These are phyloP conservation scores for Cronartium quercuum DNA, from an alignment of 1,284 basidiomycete genomes.

Conservation along the genomic window DNA sequence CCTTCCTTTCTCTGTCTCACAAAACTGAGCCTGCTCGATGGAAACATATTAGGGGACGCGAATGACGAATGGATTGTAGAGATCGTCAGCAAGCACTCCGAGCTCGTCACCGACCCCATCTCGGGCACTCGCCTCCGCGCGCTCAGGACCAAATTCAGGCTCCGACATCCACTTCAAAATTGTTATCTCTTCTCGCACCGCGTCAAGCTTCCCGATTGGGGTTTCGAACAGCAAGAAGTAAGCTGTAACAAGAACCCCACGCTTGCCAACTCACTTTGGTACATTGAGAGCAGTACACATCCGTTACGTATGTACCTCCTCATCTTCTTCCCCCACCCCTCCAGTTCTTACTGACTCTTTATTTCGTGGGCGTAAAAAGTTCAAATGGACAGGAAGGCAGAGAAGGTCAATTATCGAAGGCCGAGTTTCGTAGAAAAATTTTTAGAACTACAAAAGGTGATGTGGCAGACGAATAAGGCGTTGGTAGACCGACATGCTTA, in stretches of 20 bases:
- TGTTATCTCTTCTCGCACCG: conserved; percentile 98
- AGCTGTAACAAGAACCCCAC: conserved; percentile 97
- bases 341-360: background rate
- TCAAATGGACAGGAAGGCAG: conserved; percentile 56
- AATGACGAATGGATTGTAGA: conserved; percentile 96
- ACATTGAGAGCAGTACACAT: conserved; percentile 78
- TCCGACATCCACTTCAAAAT: conserved; percentile 77
- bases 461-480: conserved; percentile 98
- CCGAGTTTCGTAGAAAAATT: conserved; percentile 88
- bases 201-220: conserved; percentile 95
- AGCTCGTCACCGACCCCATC: conserved; percentile 56
- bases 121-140: conserved; percentile 69
- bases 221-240: conserved; percentile 91
- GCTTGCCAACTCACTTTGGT: conserved; percentile 85
- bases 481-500: conserved; percentile 89
- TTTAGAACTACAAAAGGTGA: conserved; percentile 82
- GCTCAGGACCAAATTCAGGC: conserved; percentile 72
- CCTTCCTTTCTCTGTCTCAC: background rate
- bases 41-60: conserved; percentile 56
- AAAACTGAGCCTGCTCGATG: background rate
- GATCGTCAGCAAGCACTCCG: conserved; percentile 57
- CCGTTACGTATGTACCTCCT: conserved; percentile 59
- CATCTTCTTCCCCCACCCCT: conserved; percentile 25
- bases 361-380: conserved; percentile 54
- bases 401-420: conserved; percentile 68